A percentile compares a stretch with the other conserved stretches of the same genome.
phyloP scores from a whole-genome alignment of 805 yeast genomes.

The Kodamaea neixiangensis region DNA sequence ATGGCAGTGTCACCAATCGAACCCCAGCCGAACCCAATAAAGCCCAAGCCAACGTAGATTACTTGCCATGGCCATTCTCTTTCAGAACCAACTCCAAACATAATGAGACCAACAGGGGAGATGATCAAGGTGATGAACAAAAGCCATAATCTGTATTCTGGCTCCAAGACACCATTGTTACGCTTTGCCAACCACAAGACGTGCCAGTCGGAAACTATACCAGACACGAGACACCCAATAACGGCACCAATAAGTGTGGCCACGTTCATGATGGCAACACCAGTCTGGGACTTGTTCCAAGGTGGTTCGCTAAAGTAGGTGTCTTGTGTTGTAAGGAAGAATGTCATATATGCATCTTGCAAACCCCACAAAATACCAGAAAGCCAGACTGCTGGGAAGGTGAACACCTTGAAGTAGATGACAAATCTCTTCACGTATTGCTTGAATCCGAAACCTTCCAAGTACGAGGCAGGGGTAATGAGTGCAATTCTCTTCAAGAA shows the following conservation, averaged over 20 bases:
- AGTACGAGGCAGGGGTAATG: slow-evolving; percentile 37
- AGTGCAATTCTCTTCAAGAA: slow-evolving; percentile 25
- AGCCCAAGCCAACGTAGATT: slow-evolving; percentile 38
- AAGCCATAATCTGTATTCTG: slow-evolving; percentile 39
- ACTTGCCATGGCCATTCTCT: slow-evolving; percentile 39
- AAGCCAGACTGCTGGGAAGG: slow-evolving; percentile 38
- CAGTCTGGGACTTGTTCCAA: slow-evolving; percentile 34
- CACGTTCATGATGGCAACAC: slow-evolving; percentile 42
- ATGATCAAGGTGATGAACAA: slow-evolving; percentile 36
- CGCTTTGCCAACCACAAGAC: slow-evolving; percentile 39
- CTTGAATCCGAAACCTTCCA: slow-evolving; percentile 39
- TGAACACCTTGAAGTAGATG: slow-evolving; percentile 33
- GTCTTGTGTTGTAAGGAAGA: slow-evolving; percentile 41
- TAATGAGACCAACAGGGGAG: slow-evolving; percentile 35
- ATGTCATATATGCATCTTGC: slow-evolving; percentile 41
- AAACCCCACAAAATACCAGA: slow-evolving; percentile 44
- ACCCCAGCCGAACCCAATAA: slow-evolving; percentile 42
- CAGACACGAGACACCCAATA: slow-evolving; percentile 41
- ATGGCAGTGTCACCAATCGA: slow-evolving; percentile 41
- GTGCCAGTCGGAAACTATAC: slow-evolving; percentile 35
- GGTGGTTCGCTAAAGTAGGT: slow-evolving; percentile 38
- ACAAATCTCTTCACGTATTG: slow-evolving; percentile 42
- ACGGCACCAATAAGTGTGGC: slow-evolving; percentile 43
- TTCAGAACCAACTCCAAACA: slow-evolving; percentile 42
- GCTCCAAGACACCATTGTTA: slow-evolving; percentile 38